These are phyloP conservation scores for Stentor roeselii DNA, from an alignment of 73 alveolate genomes.

Conservation along the genomic window DNA sequence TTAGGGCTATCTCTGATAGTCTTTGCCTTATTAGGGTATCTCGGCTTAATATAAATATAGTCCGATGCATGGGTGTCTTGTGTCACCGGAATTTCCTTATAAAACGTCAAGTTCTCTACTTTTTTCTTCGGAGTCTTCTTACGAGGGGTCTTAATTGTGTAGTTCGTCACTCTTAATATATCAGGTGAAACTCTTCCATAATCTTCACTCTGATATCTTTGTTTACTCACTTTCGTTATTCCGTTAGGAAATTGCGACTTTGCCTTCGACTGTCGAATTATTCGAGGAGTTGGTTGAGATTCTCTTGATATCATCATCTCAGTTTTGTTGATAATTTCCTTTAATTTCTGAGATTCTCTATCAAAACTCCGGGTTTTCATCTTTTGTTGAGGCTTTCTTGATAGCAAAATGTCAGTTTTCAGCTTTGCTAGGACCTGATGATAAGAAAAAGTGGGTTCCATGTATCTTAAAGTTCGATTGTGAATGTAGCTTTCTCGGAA, in stretches of 20 bases:
- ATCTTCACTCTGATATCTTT: background rate
- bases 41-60: background rate
- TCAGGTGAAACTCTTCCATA: background rate
- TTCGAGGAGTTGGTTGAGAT: background rate
- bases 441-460: background rate
- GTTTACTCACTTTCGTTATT: background rate
- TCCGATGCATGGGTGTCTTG: background rate
- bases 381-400: background rate
- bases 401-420: background rate
- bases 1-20: background rate
- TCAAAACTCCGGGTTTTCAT: background rate
- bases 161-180: background rate
- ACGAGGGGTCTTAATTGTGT: background rate
- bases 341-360: background rate
- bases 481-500: background rate
- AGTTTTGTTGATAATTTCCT: background rate
- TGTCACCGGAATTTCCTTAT: background rate
- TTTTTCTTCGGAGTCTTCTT: background rate
- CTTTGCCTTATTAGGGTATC: background rate
- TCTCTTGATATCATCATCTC: background rate
- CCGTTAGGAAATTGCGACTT: constrained; percentile 11
- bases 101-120: background rate
- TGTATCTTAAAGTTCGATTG: background rate
- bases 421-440: background rate
- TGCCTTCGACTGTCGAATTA: background rate